These are phyloP conservation scores for Jaapia argillacea DNA, from an alignment of 768 basidiomycete species.

Conservation along the genomic window DNA sequence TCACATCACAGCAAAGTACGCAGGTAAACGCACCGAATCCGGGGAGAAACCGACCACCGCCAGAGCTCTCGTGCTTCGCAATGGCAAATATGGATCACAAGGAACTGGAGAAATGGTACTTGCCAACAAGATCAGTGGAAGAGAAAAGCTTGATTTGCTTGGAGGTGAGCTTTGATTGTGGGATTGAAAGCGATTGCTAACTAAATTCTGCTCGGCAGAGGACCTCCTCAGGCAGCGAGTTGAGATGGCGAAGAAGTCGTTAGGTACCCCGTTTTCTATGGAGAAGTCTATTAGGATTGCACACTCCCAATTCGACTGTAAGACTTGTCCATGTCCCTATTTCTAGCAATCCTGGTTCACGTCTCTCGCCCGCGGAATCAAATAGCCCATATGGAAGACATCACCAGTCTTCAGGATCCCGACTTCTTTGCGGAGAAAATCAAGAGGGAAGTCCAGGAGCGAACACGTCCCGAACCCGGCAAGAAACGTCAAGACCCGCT, in stretches of 20 bases:
- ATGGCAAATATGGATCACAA: slow-evolving; percentile 62
- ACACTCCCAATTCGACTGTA: slow-evolving; percentile 66
- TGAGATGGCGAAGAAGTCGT: slow-evolving; percentile 41
- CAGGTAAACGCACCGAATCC: slow-evolving; percentile 35
- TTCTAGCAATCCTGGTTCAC: not conserved
- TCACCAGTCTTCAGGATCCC: slow-evolving; percentile 55
- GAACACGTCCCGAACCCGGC: slow-evolving; percentile 21
- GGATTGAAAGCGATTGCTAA: slow-evolving; percentile 5
- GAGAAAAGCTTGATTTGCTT: slow-evolving; percentile 73
- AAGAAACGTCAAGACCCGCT: slow-evolving; percentile 10
- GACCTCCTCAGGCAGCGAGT: slow-evolving; percentile 35
- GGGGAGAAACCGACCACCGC: slow-evolving; percentile 53
- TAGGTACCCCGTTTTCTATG: slow-evolving; percentile 56
- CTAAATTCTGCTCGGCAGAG: slow-evolving; percentile 47
- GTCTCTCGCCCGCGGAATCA: not conserved
- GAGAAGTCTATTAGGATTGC: slow-evolving; percentile 58
- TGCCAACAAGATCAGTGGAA: slow-evolving; percentile 52
- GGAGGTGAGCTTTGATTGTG: slow-evolving; percentile 62
- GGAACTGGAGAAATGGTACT: slow-evolving; percentile 61
- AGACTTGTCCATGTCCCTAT: slow-evolving; percentile 11
- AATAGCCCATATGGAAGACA: slow-evolving; percentile 59
- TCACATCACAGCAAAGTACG: slow-evolving; percentile 28
- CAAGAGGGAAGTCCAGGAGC: slow-evolving; percentile 43
- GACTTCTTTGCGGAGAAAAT: slow-evolving; percentile 52
- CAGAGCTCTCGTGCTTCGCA: slow-evolving; percentile 65